Evolutionary conservation across 1,284 basidiomycete genomes (phyloP), one percentile per base, ranked within the genome.

Genomic region (Cryptococcus neoformans): DNA sequence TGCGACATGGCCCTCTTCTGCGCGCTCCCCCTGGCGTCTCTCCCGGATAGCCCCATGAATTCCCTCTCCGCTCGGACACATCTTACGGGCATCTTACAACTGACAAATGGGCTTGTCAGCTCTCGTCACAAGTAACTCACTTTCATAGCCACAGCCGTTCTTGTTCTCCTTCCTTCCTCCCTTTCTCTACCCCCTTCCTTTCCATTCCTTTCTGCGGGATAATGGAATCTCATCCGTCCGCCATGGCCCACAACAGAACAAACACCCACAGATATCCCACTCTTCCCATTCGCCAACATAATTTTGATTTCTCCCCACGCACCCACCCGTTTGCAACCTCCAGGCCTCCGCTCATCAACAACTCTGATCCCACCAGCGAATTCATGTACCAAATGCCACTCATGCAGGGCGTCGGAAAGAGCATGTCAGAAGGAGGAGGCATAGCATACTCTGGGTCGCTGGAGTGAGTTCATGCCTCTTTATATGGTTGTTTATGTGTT

Each of bases 301-400:
- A 49, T 35, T 47, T 14, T 9, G 52, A 51, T 10, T 53, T 59
- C 47, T 60, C 55, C 6, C 59, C 55, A 16, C 51, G 49, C 37
- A 57, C 56, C 39, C 53, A 58, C 42, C 59, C 59, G 12, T 57
- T 57, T 37, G 55, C 59, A 14, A 51, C 41, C 34, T 17, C 35
- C 40, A 42, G 39, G 34, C 17, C 38, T 14, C 44, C 37, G 16
- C 51, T 41, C n/a, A 62, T 66, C 58, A 38, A 55, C 39, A 68
- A 70, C 49, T 40, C 50, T 11, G 66, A 70, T 49, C 65, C 68
- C 6, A 67, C 63, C 10, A 65, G 60, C 59, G 63, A 63, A 37
- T 67, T 58, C 58, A 67, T 68, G 63, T 70, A 68, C 51, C 67
- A 67, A 42, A 44, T 66, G 14, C 60, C 61, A 6, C 12, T 37